Conservation (phyloP, 106 monocot species). For the Dendrobium nobile region DNA sequence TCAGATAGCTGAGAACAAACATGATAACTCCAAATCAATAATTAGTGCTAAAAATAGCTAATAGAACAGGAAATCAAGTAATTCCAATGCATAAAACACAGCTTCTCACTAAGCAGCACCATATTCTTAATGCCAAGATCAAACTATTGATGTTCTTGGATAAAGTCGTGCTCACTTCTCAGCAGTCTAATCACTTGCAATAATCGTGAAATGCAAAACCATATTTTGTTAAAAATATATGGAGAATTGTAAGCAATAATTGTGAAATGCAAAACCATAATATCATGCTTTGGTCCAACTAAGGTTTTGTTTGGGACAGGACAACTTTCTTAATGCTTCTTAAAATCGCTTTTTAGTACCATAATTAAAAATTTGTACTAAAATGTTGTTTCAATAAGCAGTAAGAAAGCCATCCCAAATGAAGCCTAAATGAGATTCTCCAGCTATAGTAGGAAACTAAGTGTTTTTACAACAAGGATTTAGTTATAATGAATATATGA, state of each 20-base stretch:
- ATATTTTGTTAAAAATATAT: neutral
- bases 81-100: neutral
- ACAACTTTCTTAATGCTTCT: no score
- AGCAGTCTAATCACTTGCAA: neutral
- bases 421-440: neutral
- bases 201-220: neutral
- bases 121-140: neutral
- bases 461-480: neutral
- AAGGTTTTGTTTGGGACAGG: no score
- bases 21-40: neutral
- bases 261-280: neutral
- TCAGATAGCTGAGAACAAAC: slow-evolving; percentile 52
- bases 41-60: neutral
- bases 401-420: no score
- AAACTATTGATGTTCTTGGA: neutral
- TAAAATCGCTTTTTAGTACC: no score
- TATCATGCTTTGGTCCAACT: neutral
- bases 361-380: no score
- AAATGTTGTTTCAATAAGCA: no score
- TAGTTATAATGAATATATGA: no score
- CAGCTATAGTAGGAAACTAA: neutral
- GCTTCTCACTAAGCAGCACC: neutral
- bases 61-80: neutral
- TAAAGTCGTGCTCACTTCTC: neutral
- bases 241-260: neutral